These are phyloP conservation scores for Trifolium dubium DNA, from an alignment of 306 rosid genomes.

Conservation along the genomic window DNA sequence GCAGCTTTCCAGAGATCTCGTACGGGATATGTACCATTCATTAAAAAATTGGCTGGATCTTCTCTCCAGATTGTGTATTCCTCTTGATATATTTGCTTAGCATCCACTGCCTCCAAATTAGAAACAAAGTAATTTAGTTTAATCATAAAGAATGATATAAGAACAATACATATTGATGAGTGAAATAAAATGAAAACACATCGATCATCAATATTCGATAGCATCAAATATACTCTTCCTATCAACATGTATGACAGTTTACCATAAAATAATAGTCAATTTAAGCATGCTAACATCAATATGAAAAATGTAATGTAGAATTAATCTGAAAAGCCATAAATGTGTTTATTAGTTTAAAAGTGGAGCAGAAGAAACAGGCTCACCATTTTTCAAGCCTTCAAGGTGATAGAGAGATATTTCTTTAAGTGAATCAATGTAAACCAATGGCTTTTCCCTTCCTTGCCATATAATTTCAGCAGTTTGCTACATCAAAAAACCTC, in stretches of 20 bases:
- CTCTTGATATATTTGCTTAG: conserved; percentile 52
- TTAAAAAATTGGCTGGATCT: conserved; percentile 70
- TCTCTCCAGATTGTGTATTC: conserved; percentile 76
- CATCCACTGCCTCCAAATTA: conserved; percentile 69
- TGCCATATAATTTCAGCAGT: conserved; percentile 78
- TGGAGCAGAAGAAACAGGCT: conserved; percentile 40
- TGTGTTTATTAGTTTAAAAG: conserved; percentile 8
- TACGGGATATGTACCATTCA: conserved; percentile 67
- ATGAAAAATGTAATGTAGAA: not conserved
- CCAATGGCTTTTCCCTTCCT: conserved; percentile 64
- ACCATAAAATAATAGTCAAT: conserved; percentile 2
- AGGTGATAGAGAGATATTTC: conserved; percentile 74
- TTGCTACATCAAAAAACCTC: conserved; percentile 55
- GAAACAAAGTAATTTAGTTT: conserved; percentile 59
- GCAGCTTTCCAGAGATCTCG: conserved; percentile 69
- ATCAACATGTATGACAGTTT: not conserved
- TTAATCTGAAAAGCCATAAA: conserved; percentile 7
- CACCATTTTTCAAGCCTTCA: conserved; percentile 90
- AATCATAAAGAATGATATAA: conserved; percentile 33
- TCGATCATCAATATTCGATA: not conserved
- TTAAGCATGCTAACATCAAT: not conserved
- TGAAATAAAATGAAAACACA: not conserved
- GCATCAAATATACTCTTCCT: conserved; percentile 25
- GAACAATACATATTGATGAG: conserved; percentile 14
- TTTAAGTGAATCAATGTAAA: conserved; percentile 66